A percentile compares a stretch with the other conserved stretches of the same genome.
These are phyloP conservation scores for Dionaea muscipula DNA, from an alignment of 179 eudicot species.

Conservation along the genomic window DNA sequence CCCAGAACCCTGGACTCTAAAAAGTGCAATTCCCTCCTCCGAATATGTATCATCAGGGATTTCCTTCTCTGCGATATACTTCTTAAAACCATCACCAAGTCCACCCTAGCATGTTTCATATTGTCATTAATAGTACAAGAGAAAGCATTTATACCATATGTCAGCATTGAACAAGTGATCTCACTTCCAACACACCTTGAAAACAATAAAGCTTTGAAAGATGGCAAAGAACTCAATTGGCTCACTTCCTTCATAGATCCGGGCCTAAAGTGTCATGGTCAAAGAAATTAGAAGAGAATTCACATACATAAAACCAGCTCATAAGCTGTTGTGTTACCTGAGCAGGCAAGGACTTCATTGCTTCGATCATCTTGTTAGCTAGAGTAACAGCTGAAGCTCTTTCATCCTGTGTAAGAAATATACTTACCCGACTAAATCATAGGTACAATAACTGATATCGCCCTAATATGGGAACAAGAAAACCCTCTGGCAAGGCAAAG, in stretches of 20 bases:
- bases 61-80: constrained; percentile 51
- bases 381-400: constrained; percentile 58
- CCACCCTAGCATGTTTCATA: constrained; percentile 60
- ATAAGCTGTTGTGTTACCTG: constrained; percentile 39
- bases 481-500: no score
- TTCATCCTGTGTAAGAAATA: constrained; percentile 50
- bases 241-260: constrained; percentile 75
- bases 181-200: constrained; percentile 42
- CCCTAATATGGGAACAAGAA: not conserved
- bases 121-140: constrained; percentile 5
- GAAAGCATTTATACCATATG: not conserved
- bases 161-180: not conserved
- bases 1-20: constrained; percentile 93
- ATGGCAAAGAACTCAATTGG: constrained; percentile 79
- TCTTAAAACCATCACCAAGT: constrained; percentile 76
- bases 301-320: not conserved
- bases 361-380: constrained; percentile 82
- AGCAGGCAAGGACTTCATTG: constrained; percentile 62
- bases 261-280: constrained; percentile 42
- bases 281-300: constrained; percentile 10
- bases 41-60: constrained; percentile 65
- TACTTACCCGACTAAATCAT: not conserved
- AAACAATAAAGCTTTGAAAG: constrained; percentile 82
- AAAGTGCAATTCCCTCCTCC: constrained; percentile 69
- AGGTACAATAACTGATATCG: not conserved